Conservation (phyloP, 371 early-diverging fungal genomes). For the Funneliformis caledonium region DNA sequence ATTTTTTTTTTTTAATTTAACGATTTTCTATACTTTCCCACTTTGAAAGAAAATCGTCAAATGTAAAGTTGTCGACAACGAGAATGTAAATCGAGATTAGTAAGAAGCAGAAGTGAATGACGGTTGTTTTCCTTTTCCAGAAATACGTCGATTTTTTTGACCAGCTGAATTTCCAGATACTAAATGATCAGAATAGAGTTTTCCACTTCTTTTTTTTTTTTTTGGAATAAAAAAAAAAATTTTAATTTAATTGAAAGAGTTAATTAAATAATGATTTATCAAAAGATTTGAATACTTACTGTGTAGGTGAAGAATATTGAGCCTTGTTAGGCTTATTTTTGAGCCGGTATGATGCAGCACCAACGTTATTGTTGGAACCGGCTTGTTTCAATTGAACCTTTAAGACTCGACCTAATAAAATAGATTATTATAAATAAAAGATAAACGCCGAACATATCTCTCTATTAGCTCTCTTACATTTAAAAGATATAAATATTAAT, state of each 20-base stretch:
- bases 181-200: constrained; percentile 35
- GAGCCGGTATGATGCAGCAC: constrained; percentile 23
- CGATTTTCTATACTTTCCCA: not conserved
- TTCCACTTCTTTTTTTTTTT: constrained; percentile 3
- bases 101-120: constrained; percentile 2
- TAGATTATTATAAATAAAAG: not conserved
- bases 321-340: constrained; percentile 16
- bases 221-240: not conserved
- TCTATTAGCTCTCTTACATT: not conserved
- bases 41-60: not conserved
- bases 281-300: not conserved
- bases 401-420: constrained; percentile 33
- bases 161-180: not conserved
- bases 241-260: not conserved
- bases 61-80: not conserved
- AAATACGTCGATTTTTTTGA: not conserved
- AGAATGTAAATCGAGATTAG: constrained; percentile 9
- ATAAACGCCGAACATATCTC: not conserved
- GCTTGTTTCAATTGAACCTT: constrained; percentile 36
- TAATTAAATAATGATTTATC: not conserved
- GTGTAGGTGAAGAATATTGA: not conserved
- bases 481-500: not conserved
- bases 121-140: constrained; percentile 30
- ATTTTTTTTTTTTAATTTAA: not conserved
- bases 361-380: constrained; percentile 1